Conservation (phyloP, 2,329 filamentous ascomycete species). For the Pseudogymnoascus sp. region DNA sequence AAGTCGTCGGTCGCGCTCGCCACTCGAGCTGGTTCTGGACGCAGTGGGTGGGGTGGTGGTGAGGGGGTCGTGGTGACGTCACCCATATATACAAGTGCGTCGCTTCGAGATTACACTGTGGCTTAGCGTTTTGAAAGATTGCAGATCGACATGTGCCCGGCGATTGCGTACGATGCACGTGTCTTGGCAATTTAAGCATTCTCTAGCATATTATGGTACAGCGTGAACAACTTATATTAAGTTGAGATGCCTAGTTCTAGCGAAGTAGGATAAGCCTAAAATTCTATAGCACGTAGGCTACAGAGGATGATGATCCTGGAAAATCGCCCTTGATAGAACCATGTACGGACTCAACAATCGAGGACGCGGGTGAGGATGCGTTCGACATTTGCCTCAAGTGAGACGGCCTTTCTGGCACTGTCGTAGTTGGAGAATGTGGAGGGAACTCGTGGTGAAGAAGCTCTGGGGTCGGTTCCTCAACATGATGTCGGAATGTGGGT, state of each 20-base stretch:
- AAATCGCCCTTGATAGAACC: slow-evolving; percentile 37
- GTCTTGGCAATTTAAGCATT: slow-evolving; percentile 10
- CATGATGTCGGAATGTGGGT: slow-evolving; percentile 9
- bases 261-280: slow-evolving; percentile 11
- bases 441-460: slow-evolving; percentile 33
- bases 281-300: slow-evolving; percentile 18
- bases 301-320: slow-evolving; percentile 38
- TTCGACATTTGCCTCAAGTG: slow-evolving; percentile 80
- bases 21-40: slow-evolving; percentile 5
- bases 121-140: neutral
- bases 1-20: neutral
- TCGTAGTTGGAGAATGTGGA: slow-evolving; percentile 38
- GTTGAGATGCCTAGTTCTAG: slow-evolving; percentile 11
- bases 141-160: slow-evolving; percentile 3
- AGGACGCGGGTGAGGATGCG: slow-evolving; percentile 77
- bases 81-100: neutral
- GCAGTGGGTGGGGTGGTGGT: neutral
- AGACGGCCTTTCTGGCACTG: slow-evolving; percentile 55
- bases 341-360: slow-evolving; percentile 59
- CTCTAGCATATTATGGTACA: slow-evolving; percentile 4
- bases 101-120: slow-evolving; percentile 1
- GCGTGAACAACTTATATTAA: slow-evolving; percentile 6
- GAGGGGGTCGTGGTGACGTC: neutral
- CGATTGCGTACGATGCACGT: slow-evolving; percentile 3
- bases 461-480: slow-evolving; percentile 30